Base-by-base conservation (phyloP, 2,329 filamentous ascomycete genomes). In the Microthyrium microscopicum region DNA sequence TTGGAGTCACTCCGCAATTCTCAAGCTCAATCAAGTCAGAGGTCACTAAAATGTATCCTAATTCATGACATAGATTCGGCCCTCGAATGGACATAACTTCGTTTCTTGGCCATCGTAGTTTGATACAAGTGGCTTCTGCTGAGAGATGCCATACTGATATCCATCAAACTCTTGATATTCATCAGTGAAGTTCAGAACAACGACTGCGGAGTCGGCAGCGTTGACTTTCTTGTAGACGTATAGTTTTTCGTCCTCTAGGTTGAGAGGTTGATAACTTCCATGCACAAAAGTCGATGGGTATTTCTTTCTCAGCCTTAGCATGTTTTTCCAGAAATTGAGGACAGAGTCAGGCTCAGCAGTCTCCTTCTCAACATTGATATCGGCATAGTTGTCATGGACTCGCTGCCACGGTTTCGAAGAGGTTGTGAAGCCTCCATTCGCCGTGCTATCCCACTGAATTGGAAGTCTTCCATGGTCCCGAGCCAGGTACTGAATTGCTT, bases 391-490 rank as follows among this genome's bases (percentile, higher is more conserved):
- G 36, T 74, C 67, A 46, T 80, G 73, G 25, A 73, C 66, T 11
- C 66, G 63, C 68, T 83, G 82, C 78, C 78, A 84, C 3, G 77
- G 73, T 34, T 59, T 61, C 4, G 53, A 54, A 1, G 53, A 54
- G 2, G 56, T 56, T 1, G 73, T 73, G 55, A 83, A 84, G 8
- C 78, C 77, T 0, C 61, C 75, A 39, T 81, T 65, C 0, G 55
- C 46, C 1, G 53, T 57, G n/a, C 52, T 46, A 40, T 71, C 62
- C 77, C 78, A 84, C 46, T 81, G 76, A 52, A 84, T 73, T 0
- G 77, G 77, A 1, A 73, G 72, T 29, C 78, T 64, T 5, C 70
- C 71, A 49, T 84, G 78, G 51, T 84, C 78, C 16, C 77, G 51
- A 5, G 66, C 70, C 47, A 72, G 70, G 41, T 62, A 57, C 39